phyloP scores from a whole-genome alignment of 2,329 filamentous ascomycete genomes.

The Fusarium phyllophilum region DNA sequence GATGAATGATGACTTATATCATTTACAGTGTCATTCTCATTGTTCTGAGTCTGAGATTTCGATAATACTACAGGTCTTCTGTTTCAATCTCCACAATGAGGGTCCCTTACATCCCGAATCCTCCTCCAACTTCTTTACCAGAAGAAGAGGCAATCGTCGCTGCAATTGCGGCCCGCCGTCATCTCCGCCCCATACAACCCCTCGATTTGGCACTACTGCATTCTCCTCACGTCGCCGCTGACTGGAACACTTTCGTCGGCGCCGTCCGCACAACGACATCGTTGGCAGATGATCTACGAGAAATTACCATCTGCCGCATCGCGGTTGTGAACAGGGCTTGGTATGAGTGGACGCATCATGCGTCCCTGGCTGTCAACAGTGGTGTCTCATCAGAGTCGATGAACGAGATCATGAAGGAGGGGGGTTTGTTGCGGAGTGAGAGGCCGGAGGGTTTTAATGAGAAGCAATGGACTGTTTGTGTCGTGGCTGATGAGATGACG shows the following conservation, averaged over 20 bases:
- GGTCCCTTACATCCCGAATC: not conserved
- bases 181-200: not conserved
- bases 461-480: not conserved
- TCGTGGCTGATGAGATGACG: not conserved
- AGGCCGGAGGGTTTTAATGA: not conserved
- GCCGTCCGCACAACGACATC: not conserved
- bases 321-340: not conserved
- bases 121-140: not conserved
- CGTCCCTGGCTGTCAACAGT: not conserved
- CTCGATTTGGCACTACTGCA: conserved; percentile 2
- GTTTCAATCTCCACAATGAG: not conserved
- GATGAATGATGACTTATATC: not conserved
- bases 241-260: not conserved
- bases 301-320: not conserved
- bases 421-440: not conserved
- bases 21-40: not conserved
- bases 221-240: not conserved
- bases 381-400: not conserved
- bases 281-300: not conserved
- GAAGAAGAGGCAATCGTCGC: not conserved
- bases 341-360: conserved; percentile 4
- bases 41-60: not conserved
- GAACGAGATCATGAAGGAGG: not conserved
- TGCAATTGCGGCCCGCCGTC: not conserved
- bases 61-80: not conserved